Conservation (phyloP, 2,329 filamentous ascomycete genomes). For the Epichloe bromicola region DNA sequence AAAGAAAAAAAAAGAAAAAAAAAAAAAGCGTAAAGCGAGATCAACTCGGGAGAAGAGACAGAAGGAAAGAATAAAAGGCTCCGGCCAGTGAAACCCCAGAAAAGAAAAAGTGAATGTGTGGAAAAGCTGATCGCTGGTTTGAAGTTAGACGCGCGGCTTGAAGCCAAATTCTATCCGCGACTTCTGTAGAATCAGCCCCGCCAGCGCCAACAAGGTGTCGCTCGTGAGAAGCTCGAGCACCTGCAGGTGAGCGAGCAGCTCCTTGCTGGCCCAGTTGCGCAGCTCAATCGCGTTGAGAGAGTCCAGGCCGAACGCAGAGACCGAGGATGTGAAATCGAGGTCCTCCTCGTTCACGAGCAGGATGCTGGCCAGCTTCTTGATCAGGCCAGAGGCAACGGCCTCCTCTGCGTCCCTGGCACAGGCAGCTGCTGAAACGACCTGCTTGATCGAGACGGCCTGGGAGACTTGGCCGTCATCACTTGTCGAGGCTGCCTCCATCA, state of each 20-base stretch:
- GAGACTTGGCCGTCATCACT: background rate
- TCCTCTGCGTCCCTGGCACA: slow-evolving; percentile 8
- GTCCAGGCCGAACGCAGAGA: slow-evolving; percentile 24
- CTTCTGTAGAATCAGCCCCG: slow-evolving; percentile 15
- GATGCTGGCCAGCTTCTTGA: slow-evolving; percentile 23
- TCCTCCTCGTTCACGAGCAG: slow-evolving; percentile 12
- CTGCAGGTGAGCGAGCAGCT: slow-evolving; percentile 30
- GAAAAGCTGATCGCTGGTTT: too few relatives aligned
- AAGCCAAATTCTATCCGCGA: slow-evolving; percentile 11
- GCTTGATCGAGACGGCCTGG: slow-evolving; percentile 10
- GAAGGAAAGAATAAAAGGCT: too few relatives aligned
- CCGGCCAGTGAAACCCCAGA: too few relatives aligned
- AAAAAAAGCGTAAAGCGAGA: too few relatives aligned
- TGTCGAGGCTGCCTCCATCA: background rate
- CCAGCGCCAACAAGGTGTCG: slow-evolving; percentile 22
- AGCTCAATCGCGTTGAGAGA: slow-evolving; percentile 37
- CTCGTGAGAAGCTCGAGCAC: slow-evolving; percentile 42
- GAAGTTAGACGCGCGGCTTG: background rate
- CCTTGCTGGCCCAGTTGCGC: slow-evolving; percentile 36
- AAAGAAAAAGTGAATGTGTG: too few relatives aligned
- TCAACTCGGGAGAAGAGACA: too few relatives aligned
- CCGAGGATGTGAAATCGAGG: slow-evolving; percentile 8
- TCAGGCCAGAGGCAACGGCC: slow-evolving; percentile 12
- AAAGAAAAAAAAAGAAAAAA: too few relatives aligned
- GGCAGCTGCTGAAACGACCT: background rate